Conservation (phyloP, 345 rosid genomes). For the Clausena lansium region DNA sequence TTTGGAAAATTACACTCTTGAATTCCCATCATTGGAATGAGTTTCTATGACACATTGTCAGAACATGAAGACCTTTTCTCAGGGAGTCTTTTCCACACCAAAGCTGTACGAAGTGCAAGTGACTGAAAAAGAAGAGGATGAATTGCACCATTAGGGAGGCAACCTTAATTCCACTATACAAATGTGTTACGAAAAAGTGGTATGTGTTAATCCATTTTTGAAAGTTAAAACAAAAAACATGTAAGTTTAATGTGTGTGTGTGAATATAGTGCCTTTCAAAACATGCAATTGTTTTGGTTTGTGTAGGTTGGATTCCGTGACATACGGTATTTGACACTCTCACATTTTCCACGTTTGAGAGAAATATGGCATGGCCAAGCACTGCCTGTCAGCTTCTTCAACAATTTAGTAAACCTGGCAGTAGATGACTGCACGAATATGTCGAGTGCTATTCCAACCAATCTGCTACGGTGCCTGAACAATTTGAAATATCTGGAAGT, state of each 20-base stretch:
- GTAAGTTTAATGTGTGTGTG: too few species aligned
- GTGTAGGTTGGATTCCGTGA: background rate
- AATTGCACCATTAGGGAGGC: too few species aligned
- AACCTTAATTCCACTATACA: too few species aligned
- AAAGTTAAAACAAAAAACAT: too few species aligned
- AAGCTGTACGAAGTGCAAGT: background rate
- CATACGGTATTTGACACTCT: background rate
- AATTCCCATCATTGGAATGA: background rate
- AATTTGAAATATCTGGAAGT: background rate
- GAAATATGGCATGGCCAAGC: constrained; percentile 6
- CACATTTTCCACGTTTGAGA: background rate
- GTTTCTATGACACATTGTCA: background rate
- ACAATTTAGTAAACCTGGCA: background rate
- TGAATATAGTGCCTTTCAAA: too few species aligned
- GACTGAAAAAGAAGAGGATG: background rate
- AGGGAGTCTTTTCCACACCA: background rate
- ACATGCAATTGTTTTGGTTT: background rate
- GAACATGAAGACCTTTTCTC: background rate
- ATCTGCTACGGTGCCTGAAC: background rate
- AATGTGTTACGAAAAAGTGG: too few species aligned
- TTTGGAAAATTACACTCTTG: background rate
- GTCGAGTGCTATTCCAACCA: background rate
- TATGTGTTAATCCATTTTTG: too few species aligned
- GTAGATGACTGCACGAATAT: background rate
- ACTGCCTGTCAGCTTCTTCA: background rate